Base-by-base conservation (phyloP, 306 rosid genomes). In the Corylus heterophylla region DNA sequence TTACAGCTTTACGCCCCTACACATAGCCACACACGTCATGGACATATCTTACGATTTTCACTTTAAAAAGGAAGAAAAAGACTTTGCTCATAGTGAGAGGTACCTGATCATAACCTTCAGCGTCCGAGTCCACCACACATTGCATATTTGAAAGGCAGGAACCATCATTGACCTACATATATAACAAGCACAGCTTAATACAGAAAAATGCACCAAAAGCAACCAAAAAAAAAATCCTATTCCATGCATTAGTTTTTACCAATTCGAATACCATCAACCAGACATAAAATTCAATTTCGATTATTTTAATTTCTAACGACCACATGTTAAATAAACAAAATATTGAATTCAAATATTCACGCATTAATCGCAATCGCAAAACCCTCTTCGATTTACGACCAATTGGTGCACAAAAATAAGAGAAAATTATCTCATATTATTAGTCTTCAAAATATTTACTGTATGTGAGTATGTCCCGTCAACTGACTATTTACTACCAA, bases 121-220 rank as follows among this genome's bases (percentile, higher is more conserved):
- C 89, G 22, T 83, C 90, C 0, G 95, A 69, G 66, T 74, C 87
- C 87, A 92, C 54, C 42, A 92, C 97, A 29, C 98, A 94, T 89
- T 94, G 98, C 98, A 94, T 91, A 69, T 92, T 94, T 52, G 97
- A 92, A 75, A 94, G 92, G 79, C 97, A 94, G 0, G 98, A 94
- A 14, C 98, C 98, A 74, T 94, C 97, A 54, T 94, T 94, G 79
- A 94, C 90, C 97, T 92, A 86, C 8, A 71, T 47, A 79, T 74
- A 69, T 8, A 63, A 77, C 29, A 71, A 75, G 35, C 54, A 8
- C 9, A 12, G 12, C 39, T n/a, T 7, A 39, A 49, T 66, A 45
- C 42, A 49, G 71, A 52, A 50, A 50, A 12, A 50, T 50, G 54
- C 17, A 20, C 8, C 12, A 55, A 20, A 10, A 55, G 62, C 20